Conservation (phyloP, 768 basidiomycete species). For the Suillus luteus region DNA sequence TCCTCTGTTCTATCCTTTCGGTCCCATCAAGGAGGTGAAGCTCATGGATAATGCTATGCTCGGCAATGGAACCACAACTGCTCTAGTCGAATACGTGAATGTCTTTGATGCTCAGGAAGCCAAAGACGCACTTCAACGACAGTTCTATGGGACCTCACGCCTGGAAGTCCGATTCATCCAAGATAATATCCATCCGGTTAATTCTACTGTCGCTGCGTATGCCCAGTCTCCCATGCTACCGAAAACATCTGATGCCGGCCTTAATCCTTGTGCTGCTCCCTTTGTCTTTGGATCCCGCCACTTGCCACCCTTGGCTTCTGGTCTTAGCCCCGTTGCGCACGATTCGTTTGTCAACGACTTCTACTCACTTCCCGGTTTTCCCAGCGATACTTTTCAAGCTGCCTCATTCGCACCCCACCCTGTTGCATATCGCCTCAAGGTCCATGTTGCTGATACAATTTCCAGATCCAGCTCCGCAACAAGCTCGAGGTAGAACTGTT, state of each 20-base stretch:
- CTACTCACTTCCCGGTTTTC: slow-evolving; percentile 18
- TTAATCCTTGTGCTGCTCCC: slow-evolving; percentile 37
- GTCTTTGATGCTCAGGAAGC: slow-evolving; percentile 63
- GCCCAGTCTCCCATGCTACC: slow-evolving; percentile 6
- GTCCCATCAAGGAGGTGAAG: slow-evolving; percentile 63
- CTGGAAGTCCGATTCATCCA: slow-evolving; percentile 41
- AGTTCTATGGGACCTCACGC: slow-evolving; percentile 55
- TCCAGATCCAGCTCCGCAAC: slow-evolving; percentile 37
- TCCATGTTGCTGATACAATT: slow-evolving; percentile 24
- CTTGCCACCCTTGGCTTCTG: slow-evolving; percentile 4
- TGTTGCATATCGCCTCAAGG: slow-evolving; percentile 19
- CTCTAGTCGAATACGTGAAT: slow-evolving; percentile 64
- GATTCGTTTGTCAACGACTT: slow-evolving; percentile 10
- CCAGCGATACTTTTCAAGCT: slow-evolving; percentile 21
- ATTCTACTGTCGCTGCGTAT: slow-evolving; percentile 16
- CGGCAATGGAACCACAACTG: slow-evolving; percentile 50
- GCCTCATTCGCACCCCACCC: slow-evolving; percentile 27
- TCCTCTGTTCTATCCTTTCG: slow-evolving; percentile 76
- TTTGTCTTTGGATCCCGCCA: slow-evolving; percentile 26
- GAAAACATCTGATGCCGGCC: slow-evolving; percentile 23
- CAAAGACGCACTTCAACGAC: slow-evolving; percentile 58
- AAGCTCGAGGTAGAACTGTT: slow-evolving; percentile 32
- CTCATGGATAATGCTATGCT: slow-evolving; percentile 39
- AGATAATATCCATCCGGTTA: slow-evolving; percentile 17
- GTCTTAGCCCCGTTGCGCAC: slow-evolving; percentile 11